Percentiles rank a stretch among this genome's conserved stretches.
Evolutionary conservation across 768 basidiomycete genomes (phyloP).

Genomic region (Crucibulum laeve): DNA sequence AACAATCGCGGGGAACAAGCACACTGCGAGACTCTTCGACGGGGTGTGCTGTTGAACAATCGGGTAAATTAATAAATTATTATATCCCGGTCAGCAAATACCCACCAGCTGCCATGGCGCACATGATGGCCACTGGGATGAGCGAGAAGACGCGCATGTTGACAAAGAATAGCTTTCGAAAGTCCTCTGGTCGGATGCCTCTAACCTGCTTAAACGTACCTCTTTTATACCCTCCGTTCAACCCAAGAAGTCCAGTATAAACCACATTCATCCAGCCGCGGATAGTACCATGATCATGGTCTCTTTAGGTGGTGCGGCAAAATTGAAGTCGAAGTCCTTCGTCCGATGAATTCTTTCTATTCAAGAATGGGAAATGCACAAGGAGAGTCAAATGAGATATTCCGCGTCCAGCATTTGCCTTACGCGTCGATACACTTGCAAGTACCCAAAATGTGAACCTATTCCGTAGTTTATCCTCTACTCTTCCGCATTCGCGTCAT

Average conservation of each 20-base stretch:
- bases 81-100: neutral
- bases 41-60: constrained; percentile 3
- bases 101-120: constrained; percentile 8
- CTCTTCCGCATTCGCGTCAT: constrained; percentile 8
- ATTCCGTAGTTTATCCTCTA: constrained; percentile 15
- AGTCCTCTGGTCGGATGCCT: too few relatives aligned
- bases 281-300: too few relatives aligned
- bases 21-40: constrained; percentile 3
- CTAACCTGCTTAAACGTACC: too few relatives aligned
- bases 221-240: too few relatives aligned
- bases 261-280: too few relatives aligned
- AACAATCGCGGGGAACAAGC: constrained; percentile 7
- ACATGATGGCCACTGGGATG: constrained; percentile 9
- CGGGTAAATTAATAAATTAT: neutral
- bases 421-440: neutral
- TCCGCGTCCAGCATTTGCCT: neutral
- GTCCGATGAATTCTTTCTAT: too few relatives aligned
- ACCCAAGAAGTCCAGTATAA: too few relatives aligned
- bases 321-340: too few relatives aligned
- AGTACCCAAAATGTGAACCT: constrained; percentile 6
- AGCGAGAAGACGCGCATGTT: constrained; percentile 10
- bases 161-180: neutral
- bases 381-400: neutral
- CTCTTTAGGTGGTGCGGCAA: too few relatives aligned
- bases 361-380: too few relatives aligned